A percentile compares a stretch with the other conserved stretches of the same genome.
These are phyloP conservation scores for grape (Vitis vinifera) DNA, from an alignment of 164 flowering plant species.

Conservation along the genomic window DNA sequence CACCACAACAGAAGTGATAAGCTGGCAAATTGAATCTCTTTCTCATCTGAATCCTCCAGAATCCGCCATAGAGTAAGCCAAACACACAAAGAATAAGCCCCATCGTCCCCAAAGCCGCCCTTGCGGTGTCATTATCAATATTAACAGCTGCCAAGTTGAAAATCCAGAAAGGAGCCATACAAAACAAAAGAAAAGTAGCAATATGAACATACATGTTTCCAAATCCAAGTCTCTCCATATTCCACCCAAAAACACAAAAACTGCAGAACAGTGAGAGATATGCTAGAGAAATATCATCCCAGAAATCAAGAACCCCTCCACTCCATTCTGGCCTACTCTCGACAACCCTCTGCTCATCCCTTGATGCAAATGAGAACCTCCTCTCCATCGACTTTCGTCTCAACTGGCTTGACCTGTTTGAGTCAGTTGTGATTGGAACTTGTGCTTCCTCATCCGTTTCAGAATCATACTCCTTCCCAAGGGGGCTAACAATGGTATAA, in stretches of 20 bases:
- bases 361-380: conserved; percentile 67
- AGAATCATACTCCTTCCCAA: conserved; percentile 73
- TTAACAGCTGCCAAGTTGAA: conserved; percentile 83
- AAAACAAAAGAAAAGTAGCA: conserved; percentile 79
- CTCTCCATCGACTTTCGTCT: conserved; percentile 50
- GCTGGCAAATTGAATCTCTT: conserved; percentile 80
- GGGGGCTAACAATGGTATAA: conserved; percentile 72
- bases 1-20: conserved; percentile 56
- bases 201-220: conserved; percentile 98
- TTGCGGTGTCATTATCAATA: conserved; percentile 58
- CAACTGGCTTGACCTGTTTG: conserved; percentile 6
- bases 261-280: conserved; percentile 82
- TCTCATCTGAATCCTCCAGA: conserved; percentile 97
- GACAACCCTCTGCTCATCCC: conserved; percentile 38
- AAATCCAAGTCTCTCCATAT: conserved; percentile 95
- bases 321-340: conserved; percentile 74
- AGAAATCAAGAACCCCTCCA: conserved; percentile 83
- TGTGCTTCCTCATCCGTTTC: conserved; percentile 65
- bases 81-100: conserved; percentile 74
- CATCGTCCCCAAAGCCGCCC: conserved; percentile 54
- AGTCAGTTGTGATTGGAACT: conserved; percentile 12
- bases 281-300: conserved; percentile 83
- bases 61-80: conserved; percentile 94
- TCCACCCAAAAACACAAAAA: conserved; percentile 97
- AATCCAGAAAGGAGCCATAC: conserved; percentile 88